Percentiles rank a stretch among this genome's conserved stretches.
Conservation (phyloP, 495 filamentous ascomycete genomes). For the Penicillium coffeae region DNA sequence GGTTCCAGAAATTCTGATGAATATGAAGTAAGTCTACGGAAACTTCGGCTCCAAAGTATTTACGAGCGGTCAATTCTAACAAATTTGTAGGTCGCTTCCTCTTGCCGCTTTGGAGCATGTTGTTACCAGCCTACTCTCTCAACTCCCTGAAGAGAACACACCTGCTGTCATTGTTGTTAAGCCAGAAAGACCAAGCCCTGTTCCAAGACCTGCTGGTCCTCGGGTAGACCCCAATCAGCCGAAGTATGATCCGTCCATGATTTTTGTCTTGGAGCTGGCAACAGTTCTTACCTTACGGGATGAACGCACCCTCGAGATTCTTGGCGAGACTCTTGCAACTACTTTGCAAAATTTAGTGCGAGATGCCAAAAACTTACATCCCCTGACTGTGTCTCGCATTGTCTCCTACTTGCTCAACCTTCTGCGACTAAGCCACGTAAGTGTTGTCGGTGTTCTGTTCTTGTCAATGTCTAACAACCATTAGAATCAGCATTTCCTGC, state of each 20-base stretch:
- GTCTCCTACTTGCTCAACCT: constrained; percentile 83
- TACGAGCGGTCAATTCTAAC: constrained; percentile 5
- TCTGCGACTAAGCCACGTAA: constrained; percentile 81
- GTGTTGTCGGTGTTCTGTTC: constrained; percentile 21
- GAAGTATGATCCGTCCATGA: constrained; percentile 79
- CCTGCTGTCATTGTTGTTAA: constrained; percentile 85
- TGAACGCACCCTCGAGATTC: constrained; percentile 58
- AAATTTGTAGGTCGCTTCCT: constrained; percentile 58
- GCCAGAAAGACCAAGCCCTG: constrained; percentile 61
- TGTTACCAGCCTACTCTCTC: constrained; percentile 68
- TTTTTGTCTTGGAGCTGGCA: constrained; percentile 84
- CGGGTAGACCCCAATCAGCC: constrained; percentile 52
- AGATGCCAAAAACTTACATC: constrained; percentile 72
- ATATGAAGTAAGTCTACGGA: constrained; percentile 64
- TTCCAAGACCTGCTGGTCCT: constrained; percentile 41
- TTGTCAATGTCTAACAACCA: constrained; percentile 22
- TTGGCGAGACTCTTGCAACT: constrained; percentile 76
- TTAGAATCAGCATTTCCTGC: constrained; percentile 86
- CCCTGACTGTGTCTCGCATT: constrained; percentile 73
- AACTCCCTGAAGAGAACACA: constrained; percentile 79
- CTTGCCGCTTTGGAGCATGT: constrained; percentile 61
- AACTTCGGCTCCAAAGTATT: not conserved
- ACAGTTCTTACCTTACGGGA: constrained; percentile 82
- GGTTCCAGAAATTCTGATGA: constrained; percentile 76
- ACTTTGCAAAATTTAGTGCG: constrained; percentile 77